These are phyloP conservation scores for Candida boidinii DNA, from an alignment of 805 yeast genomes.

Conservation along the genomic window DNA sequence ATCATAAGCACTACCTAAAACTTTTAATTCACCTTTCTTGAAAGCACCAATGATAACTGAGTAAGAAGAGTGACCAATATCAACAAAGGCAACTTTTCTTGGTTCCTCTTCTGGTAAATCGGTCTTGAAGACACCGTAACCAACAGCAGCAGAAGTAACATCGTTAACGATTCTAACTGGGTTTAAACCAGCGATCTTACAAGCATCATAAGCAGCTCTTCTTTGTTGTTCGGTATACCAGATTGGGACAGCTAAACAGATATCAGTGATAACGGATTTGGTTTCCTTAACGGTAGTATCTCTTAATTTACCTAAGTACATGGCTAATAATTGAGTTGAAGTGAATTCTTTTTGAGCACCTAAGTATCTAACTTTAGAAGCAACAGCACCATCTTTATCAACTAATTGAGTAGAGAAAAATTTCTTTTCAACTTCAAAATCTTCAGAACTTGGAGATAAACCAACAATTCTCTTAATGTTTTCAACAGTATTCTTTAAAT, in stretches of 20 bases:
- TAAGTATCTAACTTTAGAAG: constrained; percentile 77
- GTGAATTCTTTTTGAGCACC: constrained; percentile 75
- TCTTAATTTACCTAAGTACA: constrained; percentile 90
- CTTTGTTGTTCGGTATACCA: constrained; percentile 98
- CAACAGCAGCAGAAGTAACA: constrained; percentile 97
- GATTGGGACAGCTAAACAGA: constrained; percentile 89
- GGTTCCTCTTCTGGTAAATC: constrained; percentile 94
- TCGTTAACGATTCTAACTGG: constrained; percentile 98
- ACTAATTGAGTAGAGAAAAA: constrained; percentile 67
- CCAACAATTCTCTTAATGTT: constrained; percentile 92
- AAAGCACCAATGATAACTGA: constrained; percentile 84
- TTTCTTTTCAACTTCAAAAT: constrained; percentile 63
- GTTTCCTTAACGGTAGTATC: constrained; percentile 74
- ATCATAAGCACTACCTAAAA: constrained; percentile 87
- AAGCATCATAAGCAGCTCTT: constrained; percentile 92
- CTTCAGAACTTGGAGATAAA: constrained; percentile 65
- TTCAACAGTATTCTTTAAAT: constrained; percentile 92
- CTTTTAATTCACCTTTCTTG: constrained; percentile 93
- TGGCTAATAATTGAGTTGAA: constrained; percentile 86
- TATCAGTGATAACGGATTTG: constrained; percentile 73
- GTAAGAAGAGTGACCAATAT: constrained; percentile 94
- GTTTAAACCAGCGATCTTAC: constrained; percentile 91
- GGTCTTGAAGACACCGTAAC: constrained; percentile 97
- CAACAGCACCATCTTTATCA: constrained; percentile 66
- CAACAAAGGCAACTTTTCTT: constrained; percentile 85